Evolutionary conservation across 2,329 filamentous ascomycete genomes (phyloP), one percentile per base, ranked within the genome.

Genomic region (Fusarium foetens): DNA sequence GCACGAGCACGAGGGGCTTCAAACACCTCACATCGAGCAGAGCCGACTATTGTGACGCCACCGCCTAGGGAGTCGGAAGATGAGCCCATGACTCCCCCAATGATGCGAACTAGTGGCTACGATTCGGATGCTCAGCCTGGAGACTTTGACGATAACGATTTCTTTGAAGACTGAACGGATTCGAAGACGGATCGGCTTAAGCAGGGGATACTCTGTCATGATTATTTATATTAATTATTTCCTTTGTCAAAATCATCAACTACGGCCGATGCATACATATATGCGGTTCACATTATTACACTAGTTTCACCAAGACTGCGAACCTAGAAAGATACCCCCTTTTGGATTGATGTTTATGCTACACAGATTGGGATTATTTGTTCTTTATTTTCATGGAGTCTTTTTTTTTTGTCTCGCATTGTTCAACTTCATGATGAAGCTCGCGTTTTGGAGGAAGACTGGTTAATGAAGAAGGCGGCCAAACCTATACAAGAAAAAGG

Each of bases 61-160:
- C 83, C 83, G 27, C 83, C 81, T 29, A 80, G 80, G 63, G 79
- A 81, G 70, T 72, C 76, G n/a, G 76, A 76, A 74, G 73, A 77
- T 21, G 82, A 82, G 46, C 88, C 87, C 10, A 83, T 86, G 68
- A 91, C 90, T 61, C 89, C 90, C 33, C 88, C 88, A 0, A 90
- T 91, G 87, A 88, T 90, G 86, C 84, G 83, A 38, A 80, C 85
- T 38, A 85, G 84, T 66, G 84, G 84, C 36, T 92, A 91, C 77
- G 90, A 92, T 77, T 84, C 84, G 35, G 89, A 92, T 78, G 90
- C 90, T 11, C 86, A 86, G 41, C 84, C 86, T 6, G 88, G 86
- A 63, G 86, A 88, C 59, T 89, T 89, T 80, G 87, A 90, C 75
- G 87, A 90, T 78, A 85, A 87, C 38, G 87, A 86, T 60, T 89